Conservation (phyloP, 179 eudicot genomes). For the Dionaea muscipula region DNA sequence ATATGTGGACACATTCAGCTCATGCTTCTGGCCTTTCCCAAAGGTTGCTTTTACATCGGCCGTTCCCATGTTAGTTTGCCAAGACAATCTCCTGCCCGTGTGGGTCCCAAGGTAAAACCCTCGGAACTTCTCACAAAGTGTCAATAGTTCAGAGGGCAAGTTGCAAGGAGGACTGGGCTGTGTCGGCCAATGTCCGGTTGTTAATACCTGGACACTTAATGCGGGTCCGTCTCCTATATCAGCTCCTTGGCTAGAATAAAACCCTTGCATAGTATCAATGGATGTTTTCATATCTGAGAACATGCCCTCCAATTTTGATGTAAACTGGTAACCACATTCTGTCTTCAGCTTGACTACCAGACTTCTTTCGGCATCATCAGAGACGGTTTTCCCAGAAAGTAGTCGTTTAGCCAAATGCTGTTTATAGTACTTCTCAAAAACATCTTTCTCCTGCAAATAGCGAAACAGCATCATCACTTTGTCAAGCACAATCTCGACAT, state of each 20-base stretch:
- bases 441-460: constrained; percentile 85
- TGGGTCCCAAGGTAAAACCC: constrained; percentile 83
- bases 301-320: constrained; percentile 89
- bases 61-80: constrained; percentile 91
- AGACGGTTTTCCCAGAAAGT: constrained; percentile 64
- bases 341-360: constrained; percentile 84
- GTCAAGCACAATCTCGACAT: constrained; percentile 66
- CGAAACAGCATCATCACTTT: constrained; percentile 92
- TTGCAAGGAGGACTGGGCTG: constrained; percentile 69
- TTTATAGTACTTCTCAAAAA: constrained; percentile 84
- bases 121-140: constrained; percentile 64
- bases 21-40: constrained; percentile 74
- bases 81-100: constrained; percentile 71
- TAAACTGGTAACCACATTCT: constrained; percentile 89
- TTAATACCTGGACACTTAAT: constrained; percentile 71
- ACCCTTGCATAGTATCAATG: constrained; percentile 86
- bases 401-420: constrained; percentile 86
- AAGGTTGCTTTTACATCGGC: constrained; percentile 80
- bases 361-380: constrained; percentile 96
- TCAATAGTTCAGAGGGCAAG: constrained; percentile 56
- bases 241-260: constrained; percentile 43
- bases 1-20: constrained; percentile 72
- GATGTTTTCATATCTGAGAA: constrained; percentile 91
- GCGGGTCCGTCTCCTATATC: constrained; percentile 57
- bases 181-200: constrained; percentile 94